Evolutionary conservation across 2,329 filamentous ascomycete genomes (phyloP), one percentile per base, ranked within the genome.

Genomic region (Ophioceras dolichostomum): DNA sequence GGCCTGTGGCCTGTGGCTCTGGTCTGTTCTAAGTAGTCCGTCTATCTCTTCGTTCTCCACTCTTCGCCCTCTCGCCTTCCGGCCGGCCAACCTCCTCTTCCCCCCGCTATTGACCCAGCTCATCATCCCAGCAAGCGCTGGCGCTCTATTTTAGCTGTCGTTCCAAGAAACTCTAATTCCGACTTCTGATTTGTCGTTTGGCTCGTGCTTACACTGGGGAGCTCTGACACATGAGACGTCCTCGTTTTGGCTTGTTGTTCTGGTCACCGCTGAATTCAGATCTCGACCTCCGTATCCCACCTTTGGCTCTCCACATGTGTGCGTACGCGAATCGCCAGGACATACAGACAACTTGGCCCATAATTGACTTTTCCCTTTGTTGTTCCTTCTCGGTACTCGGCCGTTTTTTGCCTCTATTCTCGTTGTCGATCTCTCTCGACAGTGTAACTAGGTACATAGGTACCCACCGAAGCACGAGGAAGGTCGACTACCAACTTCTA

Each of bases 111-210:
- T 19, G 30, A 17, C 28, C 22, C 14, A 6, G 21, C 36, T 19
- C 37, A 34, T 33, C 32, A 39, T 32, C 30, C 26, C 36, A 35
- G 39, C 42, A 44, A 43, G 40, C 40, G 46, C 50, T 39, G 36
- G 30, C 37, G 41, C 41, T 47, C 38, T 40, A 43, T 42, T 41
- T 41, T 41, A 39, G 39, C 41, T 44, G 44, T 43, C 40, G 41
- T 48, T 41, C 41, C 44, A 36, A 35, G 39, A 44, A 47, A 36
- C 26, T 41, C 41, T 46, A 47, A 48, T 47, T 44, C 44, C 33
- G 40, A 29, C 18, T 34, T 46, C 44, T 52, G 49, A 54, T 54
- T 52, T 47, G 50, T 40, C 41, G 28, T 41, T 34, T 33, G 32
- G 26, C 10, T 48, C 52, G 52, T 49, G 50, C 26, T 29, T 37